Evolutionary conservation across 495 filamentous ascomycete genomes (phyloP).

Genomic region (Bacidia rubella): DNA sequence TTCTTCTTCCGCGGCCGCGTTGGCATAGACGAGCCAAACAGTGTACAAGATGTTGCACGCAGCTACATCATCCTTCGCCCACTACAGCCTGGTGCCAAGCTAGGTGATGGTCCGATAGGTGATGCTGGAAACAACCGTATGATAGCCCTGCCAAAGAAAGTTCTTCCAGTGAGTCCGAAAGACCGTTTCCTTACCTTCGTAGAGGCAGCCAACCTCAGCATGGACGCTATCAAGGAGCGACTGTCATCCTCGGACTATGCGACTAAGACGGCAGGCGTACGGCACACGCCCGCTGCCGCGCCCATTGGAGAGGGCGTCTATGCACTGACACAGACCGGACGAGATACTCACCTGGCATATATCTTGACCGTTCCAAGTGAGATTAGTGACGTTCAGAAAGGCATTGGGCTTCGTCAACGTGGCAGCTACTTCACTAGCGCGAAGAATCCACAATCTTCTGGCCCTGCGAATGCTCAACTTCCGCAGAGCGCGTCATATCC

Average conservation of each 20-base stretch:
- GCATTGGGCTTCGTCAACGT: slow-evolving; percentile 55
- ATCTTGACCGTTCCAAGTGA: slow-evolving; percentile 65
- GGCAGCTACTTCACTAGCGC: slow-evolving; percentile 70
- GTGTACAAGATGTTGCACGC: slow-evolving; percentile 58
- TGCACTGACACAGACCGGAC: slow-evolving; percentile 58
- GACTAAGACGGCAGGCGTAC: slow-evolving; percentile 62
- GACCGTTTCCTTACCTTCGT: slow-evolving; percentile 78
- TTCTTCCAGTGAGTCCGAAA: slow-evolving; percentile 52
- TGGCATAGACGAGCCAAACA: slow-evolving; percentile 54
- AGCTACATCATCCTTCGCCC: slow-evolving; percentile 77
- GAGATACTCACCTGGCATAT: slow-evolving; percentile 67
- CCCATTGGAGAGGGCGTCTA: slow-evolving; percentile 82
- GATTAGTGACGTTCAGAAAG: slow-evolving; percentile 58
- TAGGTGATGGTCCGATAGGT: slow-evolving; percentile 46
- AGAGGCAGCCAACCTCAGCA: slow-evolving; percentile 54
- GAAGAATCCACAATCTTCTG: slow-evolving; percentile 62
- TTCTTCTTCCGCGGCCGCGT: slow-evolving; percentile 81
- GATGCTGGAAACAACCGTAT: slow-evolving; percentile 57
- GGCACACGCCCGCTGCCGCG: slow-evolving; percentile 55
- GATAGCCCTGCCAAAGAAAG: slow-evolving; percentile 75
- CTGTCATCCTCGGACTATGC: slow-evolving; percentile 53
- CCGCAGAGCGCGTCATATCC: slow-evolving; percentile 59
- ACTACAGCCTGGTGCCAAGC: slow-evolving; percentile 51
- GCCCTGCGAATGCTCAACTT: slow-evolving; percentile 48
- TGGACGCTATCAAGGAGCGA: slow-evolving; percentile 64